phyloP scores from a whole-genome alignment of 179 eudicot species.

The Silene vulgaris region DNA sequence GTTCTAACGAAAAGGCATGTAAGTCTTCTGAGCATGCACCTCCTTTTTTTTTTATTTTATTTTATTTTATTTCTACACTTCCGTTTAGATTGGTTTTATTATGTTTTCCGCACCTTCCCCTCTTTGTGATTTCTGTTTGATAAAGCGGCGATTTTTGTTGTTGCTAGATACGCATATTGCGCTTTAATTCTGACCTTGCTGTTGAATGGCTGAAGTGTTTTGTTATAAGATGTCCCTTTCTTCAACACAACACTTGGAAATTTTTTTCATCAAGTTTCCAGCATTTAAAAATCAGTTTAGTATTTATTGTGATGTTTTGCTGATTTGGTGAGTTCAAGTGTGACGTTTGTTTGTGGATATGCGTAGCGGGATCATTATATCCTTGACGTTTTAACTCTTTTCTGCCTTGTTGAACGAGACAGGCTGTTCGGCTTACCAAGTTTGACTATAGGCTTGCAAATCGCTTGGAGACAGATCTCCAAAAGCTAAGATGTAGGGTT shows the following conservation, averaged over 20 bases:
- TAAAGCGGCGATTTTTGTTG: neutral
- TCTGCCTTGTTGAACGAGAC: slow-evolving; percentile 29
- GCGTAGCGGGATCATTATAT: slow-evolving; percentile 9
- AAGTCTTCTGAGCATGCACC: slow-evolving; percentile 38
- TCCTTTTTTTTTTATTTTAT: neutral
- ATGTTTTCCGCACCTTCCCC: neutral
- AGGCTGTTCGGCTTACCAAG: slow-evolving; percentile 95
- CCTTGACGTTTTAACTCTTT: slow-evolving; percentile 18
- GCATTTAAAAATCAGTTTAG: neutral
- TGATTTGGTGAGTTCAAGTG: neutral
- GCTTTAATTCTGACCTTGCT: slow-evolving; percentile 7
- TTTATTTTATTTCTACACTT: neutral
- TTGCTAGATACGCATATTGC: neutral
- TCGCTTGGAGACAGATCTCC: slow-evolving; percentile 68
- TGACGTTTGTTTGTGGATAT: neutral
- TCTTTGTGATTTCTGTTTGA: neutral
- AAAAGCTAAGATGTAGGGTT: slow-evolving; percentile 93
- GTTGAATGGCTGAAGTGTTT: slow-evolving; percentile 1
- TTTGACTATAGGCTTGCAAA: slow-evolving; percentile 94
- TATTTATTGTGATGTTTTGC: neutral
- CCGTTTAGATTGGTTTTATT: neutral
- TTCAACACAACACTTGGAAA: neutral
- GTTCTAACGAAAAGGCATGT: slow-evolving; percentile 79
- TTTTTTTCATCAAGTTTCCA: neutral
- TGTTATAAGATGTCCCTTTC: neutral